Conservation (phyloP, 352 stramenopile genomes). For the Pythium grandisporangium region DNA sequence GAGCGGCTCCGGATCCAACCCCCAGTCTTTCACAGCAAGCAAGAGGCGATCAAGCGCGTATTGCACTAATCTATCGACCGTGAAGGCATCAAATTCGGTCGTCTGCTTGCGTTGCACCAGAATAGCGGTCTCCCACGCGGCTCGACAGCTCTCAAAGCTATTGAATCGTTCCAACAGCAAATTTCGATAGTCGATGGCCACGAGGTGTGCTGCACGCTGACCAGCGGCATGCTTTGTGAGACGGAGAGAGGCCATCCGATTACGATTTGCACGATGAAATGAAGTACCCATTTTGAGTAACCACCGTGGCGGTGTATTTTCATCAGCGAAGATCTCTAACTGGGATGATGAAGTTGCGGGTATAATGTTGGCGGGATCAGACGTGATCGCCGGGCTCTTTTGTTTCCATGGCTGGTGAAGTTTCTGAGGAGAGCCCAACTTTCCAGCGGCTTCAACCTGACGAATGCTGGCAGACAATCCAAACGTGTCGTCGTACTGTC, state of each 20-base stretch:
- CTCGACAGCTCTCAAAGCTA: slow-evolving; percentile 37
- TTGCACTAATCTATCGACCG: slow-evolving; percentile 30
- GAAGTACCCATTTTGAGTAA: slow-evolving; percentile 41
- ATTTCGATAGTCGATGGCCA: slow-evolving; percentile 34
- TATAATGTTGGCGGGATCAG: too few species aligned
- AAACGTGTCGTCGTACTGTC: slow-evolving; percentile 61
- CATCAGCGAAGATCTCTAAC: neutral
- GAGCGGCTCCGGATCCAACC: slow-evolving; percentile 47
- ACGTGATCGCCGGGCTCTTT: too few species aligned
- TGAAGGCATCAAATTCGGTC: slow-evolving; percentile 17
- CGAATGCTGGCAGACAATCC: slow-evolving; percentile 29
- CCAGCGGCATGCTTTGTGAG: slow-evolving; percentile 22
- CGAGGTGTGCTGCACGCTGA: slow-evolving; percentile 30
- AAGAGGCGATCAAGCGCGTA: slow-evolving; percentile 43
- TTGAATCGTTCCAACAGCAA: slow-evolving; percentile 20
- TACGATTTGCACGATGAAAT: slow-evolving; percentile 47
- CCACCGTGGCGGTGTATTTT: slow-evolving; percentile 37
- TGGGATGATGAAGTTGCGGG: neutral
- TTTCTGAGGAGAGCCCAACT: neutral
- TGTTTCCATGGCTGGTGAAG: slow-evolving; percentile 3
- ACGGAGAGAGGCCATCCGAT: slow-evolving; percentile 27
- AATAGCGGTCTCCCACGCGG: slow-evolving; percentile 33
- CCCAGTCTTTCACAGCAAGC: slow-evolving; percentile 63
- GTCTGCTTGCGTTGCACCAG: slow-evolving; percentile 13
- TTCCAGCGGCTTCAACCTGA: slow-evolving; percentile 4